Conservation (phyloP, 192 early-diverging fungal species). For the Gigaspora rosea region DNA sequence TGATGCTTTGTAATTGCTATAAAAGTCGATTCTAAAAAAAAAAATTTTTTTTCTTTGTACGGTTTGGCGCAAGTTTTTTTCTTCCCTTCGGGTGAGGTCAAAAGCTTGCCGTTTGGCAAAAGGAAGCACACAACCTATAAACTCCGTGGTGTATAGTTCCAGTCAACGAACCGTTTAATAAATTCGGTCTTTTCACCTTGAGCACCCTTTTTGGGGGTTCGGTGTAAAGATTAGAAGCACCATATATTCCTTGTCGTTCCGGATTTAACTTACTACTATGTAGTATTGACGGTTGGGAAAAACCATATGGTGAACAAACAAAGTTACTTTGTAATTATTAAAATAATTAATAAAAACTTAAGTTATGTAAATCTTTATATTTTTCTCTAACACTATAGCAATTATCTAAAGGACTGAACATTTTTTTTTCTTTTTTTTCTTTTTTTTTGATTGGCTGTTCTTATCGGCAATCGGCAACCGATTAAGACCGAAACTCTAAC, state of each 20-base stretch:
- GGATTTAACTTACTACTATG: slow-evolving; percentile 26
- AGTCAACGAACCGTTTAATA: slow-evolving; percentile 29
- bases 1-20: too few species aligned
- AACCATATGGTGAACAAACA: slow-evolving; percentile 29
- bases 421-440: too few species aligned
- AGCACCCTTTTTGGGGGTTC: neutral
- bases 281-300: slow-evolving; percentile 31
- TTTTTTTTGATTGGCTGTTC: too few species aligned
- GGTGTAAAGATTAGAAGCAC: neutral
- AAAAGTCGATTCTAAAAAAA: neutral
- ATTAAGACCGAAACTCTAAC: too few species aligned
- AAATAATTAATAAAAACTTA: too few species aligned
- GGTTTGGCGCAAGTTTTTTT: neutral
- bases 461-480: too few species aligned
- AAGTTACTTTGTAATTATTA: too few species aligned
- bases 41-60: neutral
- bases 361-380: too few species aligned
- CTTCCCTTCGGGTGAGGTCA: neutral
- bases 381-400: too few species aligned
- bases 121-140: slow-evolving; percentile 1
- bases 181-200: slow-evolving; percentile 5
- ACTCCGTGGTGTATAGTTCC: slow-evolving; percentile 31
- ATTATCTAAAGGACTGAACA: too few species aligned
- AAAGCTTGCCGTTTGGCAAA: slow-evolving; percentile 2
- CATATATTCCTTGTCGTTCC: slow-evolving; percentile 34